Evolutionary conservation across 495 filamentous ascomycete species (phyloP).

Genomic region (Astrothelium macrocarpum): DNA sequence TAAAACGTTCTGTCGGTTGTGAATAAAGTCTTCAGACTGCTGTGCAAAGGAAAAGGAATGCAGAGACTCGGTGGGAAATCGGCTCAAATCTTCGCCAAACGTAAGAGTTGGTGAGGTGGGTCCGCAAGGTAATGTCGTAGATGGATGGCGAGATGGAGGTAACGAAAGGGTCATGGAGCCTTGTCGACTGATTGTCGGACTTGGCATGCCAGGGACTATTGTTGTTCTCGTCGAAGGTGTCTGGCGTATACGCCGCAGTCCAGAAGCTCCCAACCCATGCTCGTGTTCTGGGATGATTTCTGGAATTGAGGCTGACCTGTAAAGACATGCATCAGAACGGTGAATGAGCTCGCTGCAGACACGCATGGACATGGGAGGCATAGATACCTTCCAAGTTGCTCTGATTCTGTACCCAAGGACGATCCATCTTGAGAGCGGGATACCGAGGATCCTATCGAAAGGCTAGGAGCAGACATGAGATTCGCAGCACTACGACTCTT

Average conservation of each 20-base stretch:
- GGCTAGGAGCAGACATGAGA: background rate
- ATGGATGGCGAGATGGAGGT: constrained; percentile 42
- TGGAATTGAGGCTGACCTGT: background rate
- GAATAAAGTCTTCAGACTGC: constrained; percentile 82
- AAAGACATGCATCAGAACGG: background rate
- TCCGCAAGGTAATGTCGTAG: constrained; percentile 45
- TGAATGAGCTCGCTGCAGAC: background rate
- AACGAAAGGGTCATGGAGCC: constrained; percentile 46
- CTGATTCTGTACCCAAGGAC: background rate
- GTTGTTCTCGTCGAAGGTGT: constrained; percentile 40
- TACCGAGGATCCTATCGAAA: background rate
- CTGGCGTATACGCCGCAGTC: constrained; percentile 87
- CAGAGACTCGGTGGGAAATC: constrained; percentile 90
- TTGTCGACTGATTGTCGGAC: constrained; percentile 28
- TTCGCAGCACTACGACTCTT: constrained; percentile 4
- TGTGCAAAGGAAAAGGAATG: constrained; percentile 99
- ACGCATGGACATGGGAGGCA: background rate
- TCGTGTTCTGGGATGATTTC: constrained; percentile 48
- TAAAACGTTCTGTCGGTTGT: constrained; percentile 84
- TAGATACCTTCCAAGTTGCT: background rate
- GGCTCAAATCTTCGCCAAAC: constrained; percentile 77
- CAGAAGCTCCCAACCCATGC: constrained; percentile 56
- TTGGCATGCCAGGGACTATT: constrained; percentile 33
- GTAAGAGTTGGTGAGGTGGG: constrained; percentile 56
- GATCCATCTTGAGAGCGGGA: background rate